Conservation (phyloP, 768 basidiomycete genomes). For the Termitomyces sp. region DNA sequence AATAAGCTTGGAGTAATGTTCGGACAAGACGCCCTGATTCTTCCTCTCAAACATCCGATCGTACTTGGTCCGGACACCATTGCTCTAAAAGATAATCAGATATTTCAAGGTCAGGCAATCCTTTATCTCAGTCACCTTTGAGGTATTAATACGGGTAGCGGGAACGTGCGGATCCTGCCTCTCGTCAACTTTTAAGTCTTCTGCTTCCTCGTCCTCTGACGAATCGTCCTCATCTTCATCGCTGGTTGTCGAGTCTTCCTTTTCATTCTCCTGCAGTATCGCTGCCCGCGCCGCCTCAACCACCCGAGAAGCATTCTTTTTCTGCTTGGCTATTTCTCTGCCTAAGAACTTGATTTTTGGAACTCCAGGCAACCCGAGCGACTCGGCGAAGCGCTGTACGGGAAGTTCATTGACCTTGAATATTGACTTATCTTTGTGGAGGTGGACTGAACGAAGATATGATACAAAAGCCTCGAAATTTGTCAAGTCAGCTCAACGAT, state of each 20-base stretch:
- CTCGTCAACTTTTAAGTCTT: slow-evolving; percentile 16
- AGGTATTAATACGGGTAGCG: slow-evolving; percentile 16
- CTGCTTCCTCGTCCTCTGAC: slow-evolving; percentile 16
- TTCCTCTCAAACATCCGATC: slow-evolving; percentile 97
- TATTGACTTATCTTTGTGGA: slow-evolving; percentile 91
- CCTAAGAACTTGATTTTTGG: slow-evolving; percentile 91
- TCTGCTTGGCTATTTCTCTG: slow-evolving; percentile 60
- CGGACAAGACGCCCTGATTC: slow-evolving; percentile 88
- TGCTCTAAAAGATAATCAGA: slow-evolving; percentile 14
- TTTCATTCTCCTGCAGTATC: slow-evolving; percentile 15
- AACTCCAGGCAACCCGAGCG: slow-evolving; percentile 87
- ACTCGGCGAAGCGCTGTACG: slow-evolving; percentile 77
- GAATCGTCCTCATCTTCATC: slow-evolving; percentile 5
- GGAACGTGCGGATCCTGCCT: slow-evolving; percentile 13
- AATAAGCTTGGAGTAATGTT: slow-evolving; percentile 85
- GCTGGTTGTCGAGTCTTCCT: slow-evolving; percentile 2
- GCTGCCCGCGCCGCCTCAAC: slow-evolving; percentile 26
- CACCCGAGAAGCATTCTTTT: slow-evolving; percentile 65
- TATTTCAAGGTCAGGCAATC: neutral
- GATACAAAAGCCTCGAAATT: slow-evolving; percentile 81
- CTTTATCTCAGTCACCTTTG: slow-evolving; percentile 32
- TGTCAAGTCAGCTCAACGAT: neutral
- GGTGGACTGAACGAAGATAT: slow-evolving; percentile 85
- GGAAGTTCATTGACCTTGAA: slow-evolving; percentile 86
- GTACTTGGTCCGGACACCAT: slow-evolving; percentile 80